Percentiles rank a stretch among this genome's conserved stretches.
These are phyloP conservation scores for Geosmithia putterillii DNA, from an alignment of 2,329 filamentous ascomycete species.

Conservation along the genomic window DNA sequence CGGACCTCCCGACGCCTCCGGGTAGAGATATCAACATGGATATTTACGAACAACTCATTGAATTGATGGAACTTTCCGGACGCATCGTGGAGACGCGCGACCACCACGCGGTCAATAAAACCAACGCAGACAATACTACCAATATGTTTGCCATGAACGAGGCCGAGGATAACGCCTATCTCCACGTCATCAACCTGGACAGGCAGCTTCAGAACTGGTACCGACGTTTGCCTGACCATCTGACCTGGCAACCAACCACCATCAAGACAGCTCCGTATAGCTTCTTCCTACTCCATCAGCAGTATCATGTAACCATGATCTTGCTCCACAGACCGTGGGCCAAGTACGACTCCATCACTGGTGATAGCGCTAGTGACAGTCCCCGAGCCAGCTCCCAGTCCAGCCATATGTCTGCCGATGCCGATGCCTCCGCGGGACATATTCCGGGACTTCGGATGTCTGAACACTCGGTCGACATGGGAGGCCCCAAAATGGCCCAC, in stretches of 20 bases:
- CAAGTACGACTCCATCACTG: constrained; percentile 28
- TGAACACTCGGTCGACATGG: constrained; percentile 12
- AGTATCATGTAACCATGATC: constrained; percentile 41
- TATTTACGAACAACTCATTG: constrained; percentile 38
- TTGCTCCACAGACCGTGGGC: constrained; percentile 41
- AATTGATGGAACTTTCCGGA: constrained; percentile 42
- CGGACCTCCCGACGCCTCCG: constrained; percentile 11
- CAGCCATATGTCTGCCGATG: constrained; percentile 5
- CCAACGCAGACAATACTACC: constrained; percentile 15
- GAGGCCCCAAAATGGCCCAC: constrained; percentile 21
- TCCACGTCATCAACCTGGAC: constrained; percentile 36
- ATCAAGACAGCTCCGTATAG: constrained; percentile 34
- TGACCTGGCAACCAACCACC: constrained; percentile 35
- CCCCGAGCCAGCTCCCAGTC: constrained; percentile 18
- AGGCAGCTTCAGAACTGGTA: constrained; percentile 43
- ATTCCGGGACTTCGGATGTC: constrained; percentile 4
- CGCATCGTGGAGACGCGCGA: constrained; percentile 33
- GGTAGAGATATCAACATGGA: constrained; percentile 13
- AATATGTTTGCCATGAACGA: constrained; percentile 16
- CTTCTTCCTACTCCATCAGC: constrained; percentile 43
- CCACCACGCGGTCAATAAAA: constrained; percentile 17
- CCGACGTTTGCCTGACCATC: constrained; percentile 32
- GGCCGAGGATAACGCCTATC: constrained; percentile 31
- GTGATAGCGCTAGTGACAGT: constrained; percentile 15
- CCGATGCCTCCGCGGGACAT: constrained; percentile 7